A percentile compares a stretch with the other conserved stretches of the same genome.
Evolutionary conservation across 2,329 filamentous ascomycete genomes (phyloP).

Genomic region (Pyrenochaeta sp.): DNA sequence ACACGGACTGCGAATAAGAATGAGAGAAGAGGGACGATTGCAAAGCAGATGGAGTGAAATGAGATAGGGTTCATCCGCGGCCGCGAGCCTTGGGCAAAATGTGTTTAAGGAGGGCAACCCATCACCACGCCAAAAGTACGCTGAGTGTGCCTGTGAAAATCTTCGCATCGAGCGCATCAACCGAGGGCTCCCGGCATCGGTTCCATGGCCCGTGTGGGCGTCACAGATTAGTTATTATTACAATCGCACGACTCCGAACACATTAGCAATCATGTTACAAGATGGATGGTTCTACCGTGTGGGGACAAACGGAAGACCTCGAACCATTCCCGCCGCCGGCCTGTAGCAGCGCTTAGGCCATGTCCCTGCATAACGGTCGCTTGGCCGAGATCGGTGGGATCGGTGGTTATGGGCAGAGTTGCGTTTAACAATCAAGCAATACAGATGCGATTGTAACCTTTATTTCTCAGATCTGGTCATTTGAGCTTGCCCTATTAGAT

Average conservation of each 20-base stretch:
- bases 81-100: not conserved
- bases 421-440: no score
- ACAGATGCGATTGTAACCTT: no score
- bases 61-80: not conserved
- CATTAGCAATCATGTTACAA: slow-evolving; percentile 28
- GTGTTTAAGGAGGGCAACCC: not conserved
- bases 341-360: not conserved
- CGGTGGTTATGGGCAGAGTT: no score
- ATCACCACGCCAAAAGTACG: not conserved
- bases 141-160: slow-evolving; percentile 2
- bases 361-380: not conserved
- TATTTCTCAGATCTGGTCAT: no score
- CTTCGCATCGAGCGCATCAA: slow-evolving; percentile 3
- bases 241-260: slow-evolving; percentile 5
- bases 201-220: slow-evolving; percentile 6
- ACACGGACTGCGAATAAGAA: slow-evolving; percentile 4
- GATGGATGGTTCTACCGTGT: slow-evolving; percentile 13
- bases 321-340: slow-evolving; percentile 1
- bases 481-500: no score
- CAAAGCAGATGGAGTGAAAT: not conserved
- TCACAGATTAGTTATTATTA: slow-evolving; percentile 11
- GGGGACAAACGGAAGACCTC: slow-evolving; percentile 16
- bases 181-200: slow-evolving; percentile 14
- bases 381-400: no score
- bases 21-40: not conserved